Base-by-base conservation (phyloP, 345 rosid species). In the Brassica rapa region DNA sequence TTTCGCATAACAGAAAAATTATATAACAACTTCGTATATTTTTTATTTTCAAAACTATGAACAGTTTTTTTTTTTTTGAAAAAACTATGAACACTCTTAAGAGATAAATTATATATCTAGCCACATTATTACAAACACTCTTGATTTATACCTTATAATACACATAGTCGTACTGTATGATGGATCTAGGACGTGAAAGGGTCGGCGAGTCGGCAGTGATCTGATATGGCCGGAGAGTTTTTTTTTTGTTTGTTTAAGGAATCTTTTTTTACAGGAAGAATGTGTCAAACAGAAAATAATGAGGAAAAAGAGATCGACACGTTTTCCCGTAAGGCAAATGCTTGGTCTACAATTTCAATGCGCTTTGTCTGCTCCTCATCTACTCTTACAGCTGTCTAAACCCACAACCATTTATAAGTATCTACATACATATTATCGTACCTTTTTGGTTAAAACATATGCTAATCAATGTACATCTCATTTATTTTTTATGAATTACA, bases 371-470 rank as follows among this genome's bases (percentile, higher is more conserved):
- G 87, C 89, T 66, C 1, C 14, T 74, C 84, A 8, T 78, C 79
- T 9, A 78, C 76, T 84, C 80, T 65, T 41, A 77, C 89, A 88
- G 89, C 89, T 85, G 91, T 86, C 72, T 23, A 55, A 69, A 62
- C 75, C 27, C 6, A 62, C 21, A 23, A 56, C 11, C 68, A 59
- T 76, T 75, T 57, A 75, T 27, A 64, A 33, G 14, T 64, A 30
- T 32, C 5, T 64, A 64, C 15, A 46, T 62, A 16, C 30, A 59
- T 57, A 71, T 14, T 5, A 35, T 59, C 21, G 16, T 41, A 14
- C 19, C 3, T 43, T 3, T 43, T 11, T 11, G 15, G 51, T 43
- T 8, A 37, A 32, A 32, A 32, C 30, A 32, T 6, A 32, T 53
- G 15, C 19, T 27, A 27, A 27, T 27, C 30, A 27, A 27, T 33